Base-by-base conservation (phyloP, 1,139 yeast genomes). In the Saccharomycopsis crataegensis region DNA sequence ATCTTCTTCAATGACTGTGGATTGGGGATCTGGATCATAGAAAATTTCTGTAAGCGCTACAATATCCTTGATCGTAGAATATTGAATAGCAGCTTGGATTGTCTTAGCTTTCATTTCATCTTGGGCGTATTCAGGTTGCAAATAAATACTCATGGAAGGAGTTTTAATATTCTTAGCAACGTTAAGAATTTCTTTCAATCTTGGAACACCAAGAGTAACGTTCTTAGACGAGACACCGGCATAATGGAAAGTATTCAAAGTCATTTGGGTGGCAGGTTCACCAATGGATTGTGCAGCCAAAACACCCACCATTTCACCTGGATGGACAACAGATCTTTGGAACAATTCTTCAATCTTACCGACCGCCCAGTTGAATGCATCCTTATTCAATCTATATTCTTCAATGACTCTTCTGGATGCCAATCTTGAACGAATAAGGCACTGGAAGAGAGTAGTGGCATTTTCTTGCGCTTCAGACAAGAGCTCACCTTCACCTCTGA, bases 231-330 rank as follows among this genome's bases (percentile, higher is more conserved):
- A 93, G 59, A 94, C 99, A 86, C 99, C 99, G 36, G 99, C 99
- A 77, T 91, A 94, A 77, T 94, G 99, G 96, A 94, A 94, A 63
- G 99, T 93, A 69, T 93, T 93, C 73, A 93, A 80, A 0, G 99
- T 93, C 99, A 93, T 93, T 73, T 93, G 99, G 33, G 99, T 93
- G 33, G 99, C 99, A 51, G 99, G 99, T 70, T 93, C 99, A 76
- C 99, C 99, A 74, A 93, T 93, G 48, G 97, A 90, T 75, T 93
- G 99, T 1, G 99, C 99, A 54, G 99, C 99, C 66, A 93, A 81
- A 54, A 93, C 97, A 76, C 99, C 99, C 57, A 94, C 99, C 99
- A 93, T 93, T 70, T 93, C 99, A 77, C 99, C 99, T 9, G 99
- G 97, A 62, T 94, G 94, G 50, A 91, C 99, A 65, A 90, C 76